phyloP scores from a whole-genome alignment of 306 rosid species.

The Vicia villosa region DNA sequence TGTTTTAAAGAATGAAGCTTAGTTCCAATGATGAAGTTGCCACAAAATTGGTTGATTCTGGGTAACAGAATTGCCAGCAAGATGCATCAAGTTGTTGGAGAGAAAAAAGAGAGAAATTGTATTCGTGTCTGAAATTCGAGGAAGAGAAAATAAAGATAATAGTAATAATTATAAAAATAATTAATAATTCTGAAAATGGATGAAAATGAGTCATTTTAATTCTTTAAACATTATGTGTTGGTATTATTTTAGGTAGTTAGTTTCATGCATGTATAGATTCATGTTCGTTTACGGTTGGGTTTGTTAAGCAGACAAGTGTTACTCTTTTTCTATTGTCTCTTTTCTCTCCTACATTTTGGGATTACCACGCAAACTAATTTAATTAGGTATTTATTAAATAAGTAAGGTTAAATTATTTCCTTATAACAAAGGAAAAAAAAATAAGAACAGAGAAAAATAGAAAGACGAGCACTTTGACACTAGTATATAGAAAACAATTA shows the following conservation, averaged over 20 bases:
- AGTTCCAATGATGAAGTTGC: slow-evolving; percentile 6
- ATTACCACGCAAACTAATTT: slow-evolving; percentile 54
- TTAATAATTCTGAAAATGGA: slow-evolving; percentile 9
- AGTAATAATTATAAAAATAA: background rate
- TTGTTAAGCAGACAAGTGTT: slow-evolving; percentile 42
- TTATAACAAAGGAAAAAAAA: background rate
- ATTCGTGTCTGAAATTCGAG: background rate
- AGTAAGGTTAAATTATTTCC: background rate
- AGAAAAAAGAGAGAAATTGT: background rate
- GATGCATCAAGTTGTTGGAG: background rate
- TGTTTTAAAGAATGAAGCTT: background rate
- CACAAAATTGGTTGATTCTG: slow-evolving; percentile 20
- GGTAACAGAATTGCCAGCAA: slow-evolving; percentile 31
- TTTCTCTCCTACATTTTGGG: slow-evolving; percentile 53
- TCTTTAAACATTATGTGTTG: slow-evolving; percentile 21
- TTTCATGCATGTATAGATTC: slow-evolving; percentile 22
- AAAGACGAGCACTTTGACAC: background rate
- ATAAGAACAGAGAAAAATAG: background rate
- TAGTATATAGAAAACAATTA: background rate
- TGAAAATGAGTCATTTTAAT: background rate
- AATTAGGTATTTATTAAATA: background rate
- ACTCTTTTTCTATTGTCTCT: background rate
- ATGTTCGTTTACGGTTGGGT: slow-evolving; percentile 8
- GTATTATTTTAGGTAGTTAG: slow-evolving; percentile 38
- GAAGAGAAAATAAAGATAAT: background rate